Evolutionary conservation across 164 flowering plant species (phyloP), one percentile per base, ranked within the genome.

Genomic region (Aristolochia fimbriata): DNA sequence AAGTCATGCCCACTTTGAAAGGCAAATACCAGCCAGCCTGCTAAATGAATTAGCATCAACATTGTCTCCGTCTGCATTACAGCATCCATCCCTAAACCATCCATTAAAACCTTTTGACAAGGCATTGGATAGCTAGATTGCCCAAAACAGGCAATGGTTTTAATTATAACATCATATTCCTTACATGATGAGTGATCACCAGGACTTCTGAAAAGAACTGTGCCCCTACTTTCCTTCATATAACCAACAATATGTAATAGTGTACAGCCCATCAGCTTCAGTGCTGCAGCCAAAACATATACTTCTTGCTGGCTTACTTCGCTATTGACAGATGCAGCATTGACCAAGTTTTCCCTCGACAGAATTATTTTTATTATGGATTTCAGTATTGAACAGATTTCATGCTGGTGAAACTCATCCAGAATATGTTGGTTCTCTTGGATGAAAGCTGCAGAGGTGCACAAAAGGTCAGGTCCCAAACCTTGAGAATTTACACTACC

Each of bases 21-120:
- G 73, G 83, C 61, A 30, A 78, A 68, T 19, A 82, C 72, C 23
- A 93, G 75, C 75, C 87, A 62, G 68, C 83, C 80, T 22, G 73
- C 69, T 68, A 89, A 78, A 62, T 87, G 96, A 58, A 86, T 56
- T 61, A 93, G 63, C 87, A 93, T 84, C 76, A 76, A 51, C 74
- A 76, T 87, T 50, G 83, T 77, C 41, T 74, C 76, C 62, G 67
- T 64, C 63, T 81, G 81, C 59, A 65, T 74, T 31, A 46, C 21
- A 15, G 74, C 71, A 56, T 66, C 33, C 51, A 51, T 16, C 64
- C 72, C 71, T 79, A 76, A 71, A 63, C 49, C 56, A 17, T 74
- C 80, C 52, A 0, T 27, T 17, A 81, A 58, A 54, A 64, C 69
- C 24, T 68, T 67, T 51, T 78, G 76, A 46, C 75, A 60, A 10